A percentile compares a stretch with the other conserved stretches of the same genome.
These are phyloP conservation scores for Malassezia psittaci DNA, from an alignment of 1,284 basidiomycete species.

Conservation along the genomic window DNA sequence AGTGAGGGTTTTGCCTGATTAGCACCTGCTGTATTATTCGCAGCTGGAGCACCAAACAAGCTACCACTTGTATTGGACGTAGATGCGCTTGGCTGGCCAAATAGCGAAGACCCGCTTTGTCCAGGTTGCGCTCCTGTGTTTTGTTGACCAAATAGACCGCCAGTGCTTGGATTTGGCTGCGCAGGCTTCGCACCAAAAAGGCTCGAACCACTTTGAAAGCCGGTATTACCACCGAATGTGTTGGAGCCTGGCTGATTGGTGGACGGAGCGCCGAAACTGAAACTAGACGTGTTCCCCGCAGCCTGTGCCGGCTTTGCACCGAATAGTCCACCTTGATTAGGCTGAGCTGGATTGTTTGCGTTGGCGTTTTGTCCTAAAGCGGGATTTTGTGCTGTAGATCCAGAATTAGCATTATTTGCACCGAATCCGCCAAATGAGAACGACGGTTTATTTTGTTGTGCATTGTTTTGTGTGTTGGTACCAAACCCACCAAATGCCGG, in stretches of 20 bases:
- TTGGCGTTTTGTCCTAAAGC: constrained; percentile 6
- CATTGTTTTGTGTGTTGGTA: constrained; percentile 9
- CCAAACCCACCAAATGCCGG: constrained; percentile 34
- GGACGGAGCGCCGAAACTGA: constrained; percentile 9
- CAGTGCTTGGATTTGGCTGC: constrained; percentile 34
- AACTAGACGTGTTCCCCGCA: constrained; percentile 9
- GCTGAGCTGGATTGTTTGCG: constrained; percentile 26
- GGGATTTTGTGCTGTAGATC: background rate
- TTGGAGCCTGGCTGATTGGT: constrained; percentile 18
- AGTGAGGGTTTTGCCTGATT: background rate
- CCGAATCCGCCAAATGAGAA: constrained; percentile 32
- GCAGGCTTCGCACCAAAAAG: constrained; percentile 42
- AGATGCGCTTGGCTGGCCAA: constrained; percentile 43
- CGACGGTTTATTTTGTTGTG: constrained; percentile 30
- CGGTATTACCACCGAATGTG: constrained; percentile 15
- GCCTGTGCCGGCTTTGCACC: constrained; percentile 32
- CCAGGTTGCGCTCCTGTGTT: constrained; percentile 13
- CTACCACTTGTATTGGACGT: constrained; percentile 18
- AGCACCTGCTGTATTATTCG: constrained; percentile 20
- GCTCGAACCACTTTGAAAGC: constrained; percentile 17
- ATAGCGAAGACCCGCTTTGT: constrained; percentile 32
- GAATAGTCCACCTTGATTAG: constrained; percentile 42
- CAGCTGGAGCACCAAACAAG: constrained; percentile 25
- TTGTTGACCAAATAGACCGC: constrained; percentile 45
- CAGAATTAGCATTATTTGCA: constrained; percentile 1